Evolutionary conservation across 768 basidiomycete species (phyloP).

Genomic region (Tulasnella sp.): DNA sequence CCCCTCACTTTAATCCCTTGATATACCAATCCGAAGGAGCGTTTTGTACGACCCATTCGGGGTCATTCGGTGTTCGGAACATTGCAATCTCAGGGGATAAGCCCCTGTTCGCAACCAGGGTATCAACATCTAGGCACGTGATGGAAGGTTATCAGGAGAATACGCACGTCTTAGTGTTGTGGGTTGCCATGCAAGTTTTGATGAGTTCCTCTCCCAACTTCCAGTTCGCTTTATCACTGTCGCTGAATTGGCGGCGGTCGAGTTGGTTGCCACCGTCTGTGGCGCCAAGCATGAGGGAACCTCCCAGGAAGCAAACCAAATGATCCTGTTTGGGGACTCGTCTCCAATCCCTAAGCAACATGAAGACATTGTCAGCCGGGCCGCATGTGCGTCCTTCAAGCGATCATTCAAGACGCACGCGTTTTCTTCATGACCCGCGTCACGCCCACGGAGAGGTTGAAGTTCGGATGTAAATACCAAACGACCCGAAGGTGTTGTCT

Average conservation of each 20-base stretch:
- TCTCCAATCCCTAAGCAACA: conserved; percentile 57
- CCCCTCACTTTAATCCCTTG: conserved; percentile 57
- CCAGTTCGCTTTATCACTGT: conserved; percentile 65
- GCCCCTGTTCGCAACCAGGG: conserved; percentile 48
- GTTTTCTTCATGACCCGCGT: neutral
- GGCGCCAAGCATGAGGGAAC: conserved; percentile 86
- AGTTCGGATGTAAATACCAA: conserved; percentile 82
- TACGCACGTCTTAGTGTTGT: conserved; percentile 75
- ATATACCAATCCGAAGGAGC: conserved; percentile 78
- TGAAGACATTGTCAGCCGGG: neutral
- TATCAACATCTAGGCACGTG: neutral
- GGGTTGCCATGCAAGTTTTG: conserved; percentile 82
- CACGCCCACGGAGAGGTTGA: conserved; percentile 27
- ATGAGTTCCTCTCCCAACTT: conserved; percentile 73
- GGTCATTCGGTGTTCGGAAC: conserved; percentile 66
- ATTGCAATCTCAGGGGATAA: conserved; percentile 86
- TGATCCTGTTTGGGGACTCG: conserved; percentile 89
- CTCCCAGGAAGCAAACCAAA: conserved; percentile 93
- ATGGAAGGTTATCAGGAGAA: neutral
- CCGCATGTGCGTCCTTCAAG: too few species aligned
- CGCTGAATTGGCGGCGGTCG: conserved; percentile 54
- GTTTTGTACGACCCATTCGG: conserved; percentile 44
- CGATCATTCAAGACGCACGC: neutral
- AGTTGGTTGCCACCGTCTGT: conserved; percentile 54
- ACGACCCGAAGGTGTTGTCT: conserved; percentile 55